A percentile compares a stretch with the other conserved stretches of the same genome.
phyloP scores from a whole-genome alignment of 768 basidiomycete genomes.

The Termitomyces sp. region DNA sequence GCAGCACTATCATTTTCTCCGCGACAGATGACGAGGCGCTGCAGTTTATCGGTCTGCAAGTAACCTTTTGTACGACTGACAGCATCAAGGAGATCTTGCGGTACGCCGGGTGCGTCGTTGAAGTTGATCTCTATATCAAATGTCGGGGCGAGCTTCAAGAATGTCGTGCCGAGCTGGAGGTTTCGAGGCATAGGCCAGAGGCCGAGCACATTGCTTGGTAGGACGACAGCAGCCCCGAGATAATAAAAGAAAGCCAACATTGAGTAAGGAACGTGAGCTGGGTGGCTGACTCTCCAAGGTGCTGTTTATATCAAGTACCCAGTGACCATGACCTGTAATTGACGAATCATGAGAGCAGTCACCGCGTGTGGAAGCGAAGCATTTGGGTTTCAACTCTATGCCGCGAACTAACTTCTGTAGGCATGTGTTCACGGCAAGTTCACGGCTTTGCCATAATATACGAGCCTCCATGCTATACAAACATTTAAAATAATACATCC shows the following conservation, averaged over 20 bases:
- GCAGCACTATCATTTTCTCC: conserved; percentile 42
- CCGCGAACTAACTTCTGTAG: background rate
- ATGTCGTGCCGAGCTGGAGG: conserved; percentile 36
- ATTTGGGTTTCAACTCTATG: background rate
- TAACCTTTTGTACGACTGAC: conserved; percentile 41
- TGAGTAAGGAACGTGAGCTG: background rate
- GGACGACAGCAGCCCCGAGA: background rate
- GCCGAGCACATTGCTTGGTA: conserved; percentile 17
- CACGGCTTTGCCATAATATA: background rate
- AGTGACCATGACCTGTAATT: no score
- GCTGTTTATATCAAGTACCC: background rate
- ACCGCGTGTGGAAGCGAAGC: background rate
- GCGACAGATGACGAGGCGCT: conserved; percentile 56
- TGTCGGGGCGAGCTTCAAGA: conserved; percentile 41
- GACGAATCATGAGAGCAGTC: background rate
- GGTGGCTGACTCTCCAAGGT: background rate
- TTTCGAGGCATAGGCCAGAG: conserved; percentile 49
- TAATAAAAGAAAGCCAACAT: conserved; percentile 7
- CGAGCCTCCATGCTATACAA: background rate
- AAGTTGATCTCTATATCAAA: conserved; percentile 51
- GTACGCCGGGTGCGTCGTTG: conserved; percentile 42
- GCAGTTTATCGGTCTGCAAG: conserved; percentile 51
- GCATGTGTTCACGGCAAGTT: background rate
- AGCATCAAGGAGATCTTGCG: conserved; percentile 58
- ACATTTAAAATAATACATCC: background rate